Evolutionary conservation across 192 early-diverging fungal genomes (phyloP), one percentile per base, ranked within the genome.

Genomic region (Piromyces finnis): DNA sequence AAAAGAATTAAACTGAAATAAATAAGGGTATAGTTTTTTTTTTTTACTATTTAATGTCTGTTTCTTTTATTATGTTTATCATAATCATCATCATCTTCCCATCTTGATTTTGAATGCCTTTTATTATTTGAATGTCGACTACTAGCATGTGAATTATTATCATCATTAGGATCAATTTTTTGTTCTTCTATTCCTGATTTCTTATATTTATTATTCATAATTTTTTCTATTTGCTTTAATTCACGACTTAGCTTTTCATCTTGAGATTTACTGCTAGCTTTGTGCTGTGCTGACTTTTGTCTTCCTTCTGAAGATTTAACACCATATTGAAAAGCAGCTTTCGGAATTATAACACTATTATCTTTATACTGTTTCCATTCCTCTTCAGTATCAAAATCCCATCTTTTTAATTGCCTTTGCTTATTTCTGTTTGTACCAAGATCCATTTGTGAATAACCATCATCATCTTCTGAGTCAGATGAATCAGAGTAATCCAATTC

Each of bases 341-440:
- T 92, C 0, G 93, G 92, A 36, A 93, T 82, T 29, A 91, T 88
- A 30, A 92, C 92, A 29, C 93, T 86, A 28, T 84, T 86, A 28
- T 92, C 91, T 83, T 94, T 93, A 79, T 94, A 93, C 35, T 85
- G 84, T 30, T 90, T 85, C 85, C 89, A 94, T 32, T 93, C 91
- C 80, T 92, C 92, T 82, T 93, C 93, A 17, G 85, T 90, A 39
- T 94, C 94, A 87, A 94, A 94, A 83, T 94, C 92, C 83, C 89
- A 94, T 17, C 93, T 86, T 11, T 87, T 85, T 29, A 93, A 78
- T 82, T 94, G 93, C 1, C 88, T 87, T 29, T 87, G 87, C 78
- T 93, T 94, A 83, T 93, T 92, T 77, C 87, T 86, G 30, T 90
- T 85, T 1, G 91, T 92, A 16, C 93, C 93, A 80, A 91, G 85